Percentiles rank a stretch among this genome's conserved stretches.
These are phyloP conservation scores for Paramarasmius palmivorus DNA, from an alignment of 1,284 basidiomycete species.

Conservation along the genomic window DNA sequence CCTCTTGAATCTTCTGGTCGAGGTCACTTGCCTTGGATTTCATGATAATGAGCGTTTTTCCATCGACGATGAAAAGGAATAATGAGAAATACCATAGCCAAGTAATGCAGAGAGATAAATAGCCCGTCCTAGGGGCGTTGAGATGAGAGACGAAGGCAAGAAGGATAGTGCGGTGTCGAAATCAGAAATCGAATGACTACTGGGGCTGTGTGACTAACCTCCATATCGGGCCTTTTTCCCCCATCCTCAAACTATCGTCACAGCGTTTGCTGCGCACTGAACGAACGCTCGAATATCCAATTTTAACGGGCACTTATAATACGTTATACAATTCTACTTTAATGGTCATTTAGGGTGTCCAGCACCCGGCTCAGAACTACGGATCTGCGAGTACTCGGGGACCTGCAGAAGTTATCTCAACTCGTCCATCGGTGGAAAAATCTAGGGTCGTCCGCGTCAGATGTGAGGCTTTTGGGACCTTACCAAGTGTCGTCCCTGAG, in stretches of 20 bases:
- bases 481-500: too few relatives aligned
- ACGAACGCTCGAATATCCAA: too few relatives aligned
- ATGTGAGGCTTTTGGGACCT: too few relatives aligned
- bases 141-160: conserved; percentile 1
- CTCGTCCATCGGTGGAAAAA: too few relatives aligned
- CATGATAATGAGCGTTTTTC: conserved; percentile 4
- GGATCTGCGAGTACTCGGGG: too few relatives aligned
- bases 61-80: background rate
- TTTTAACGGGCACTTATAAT: too few relatives aligned
- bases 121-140: conserved; percentile 4
- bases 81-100: conserved; percentile 12
- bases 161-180: conserved; percentile 2
- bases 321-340: too few relatives aligned
- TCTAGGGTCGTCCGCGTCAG: too few relatives aligned
- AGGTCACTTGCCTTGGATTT: conserved; percentile 55
- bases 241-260: conserved; percentile 1
- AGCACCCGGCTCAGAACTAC: too few relatives aligned
- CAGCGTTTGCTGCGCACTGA: too few relatives aligned
- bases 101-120: conserved; percentile 2
- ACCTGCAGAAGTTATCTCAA: too few relatives aligned
- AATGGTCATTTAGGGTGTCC: too few relatives aligned
- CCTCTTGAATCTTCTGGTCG: conserved; percentile 91
- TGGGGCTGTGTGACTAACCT: conserved; percentile 9
- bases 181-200: conserved; percentile 10
- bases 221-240: background rate